Percentiles rank a stretch among this genome's conserved stretches.
These are phyloP conservation scores for Cercophora newfieldiana DNA, from an alignment of 495 filamentous ascomycete species.

Conservation along the genomic window DNA sequence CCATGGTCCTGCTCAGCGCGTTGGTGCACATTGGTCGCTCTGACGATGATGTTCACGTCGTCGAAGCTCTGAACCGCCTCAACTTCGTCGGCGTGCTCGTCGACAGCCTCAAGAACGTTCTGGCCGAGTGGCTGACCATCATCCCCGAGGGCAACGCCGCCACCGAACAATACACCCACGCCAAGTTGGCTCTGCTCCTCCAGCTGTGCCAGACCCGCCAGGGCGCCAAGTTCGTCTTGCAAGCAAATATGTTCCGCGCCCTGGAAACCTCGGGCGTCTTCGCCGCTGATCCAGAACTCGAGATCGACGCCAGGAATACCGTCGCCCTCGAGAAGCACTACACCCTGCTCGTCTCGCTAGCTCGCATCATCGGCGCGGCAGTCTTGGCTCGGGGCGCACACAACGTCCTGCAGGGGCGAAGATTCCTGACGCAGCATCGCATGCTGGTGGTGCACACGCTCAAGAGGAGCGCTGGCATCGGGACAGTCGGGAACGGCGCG, in stretches of 20 bases:
- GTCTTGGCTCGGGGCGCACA: conserved; percentile 76
- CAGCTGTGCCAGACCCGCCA: conserved; percentile 75
- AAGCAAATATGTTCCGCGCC: conserved; percentile 83
- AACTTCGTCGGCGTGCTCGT: conserved; percentile 90
- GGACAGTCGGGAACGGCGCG: conserved; percentile 41
- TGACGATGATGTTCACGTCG: conserved; percentile 58
- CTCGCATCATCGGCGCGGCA: conserved; percentile 76
- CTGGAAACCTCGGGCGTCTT: conserved; percentile 80
- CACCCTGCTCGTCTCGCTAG: conserved; percentile 73
- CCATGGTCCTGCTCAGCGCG: conserved; percentile 71
- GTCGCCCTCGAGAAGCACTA: conserved; percentile 79
- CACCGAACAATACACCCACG: conserved; percentile 62
- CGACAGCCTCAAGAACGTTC: conserved; percentile 73
- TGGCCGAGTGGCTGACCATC: conserved; percentile 55
- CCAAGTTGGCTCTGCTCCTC: conserved; percentile 79
- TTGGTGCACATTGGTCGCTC: conserved; percentile 64
- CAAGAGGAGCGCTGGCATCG: conserved; percentile 83
- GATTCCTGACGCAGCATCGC: conserved; percentile 78
- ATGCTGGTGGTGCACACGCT: conserved; percentile 82
- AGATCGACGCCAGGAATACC: conserved; percentile 50
- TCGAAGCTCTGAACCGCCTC: conserved; percentile 75
- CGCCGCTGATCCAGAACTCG: conserved; percentile 85
- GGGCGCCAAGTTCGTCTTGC: conserved; percentile 79
- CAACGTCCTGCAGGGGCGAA: conserved; percentile 74
- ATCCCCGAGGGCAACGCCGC: conserved; percentile 20